Evolutionary conservation across 108 stramenopile species (phyloP), one percentile per base, ranked within the genome.

Genomic region (Skeletonema costatum): DNA sequence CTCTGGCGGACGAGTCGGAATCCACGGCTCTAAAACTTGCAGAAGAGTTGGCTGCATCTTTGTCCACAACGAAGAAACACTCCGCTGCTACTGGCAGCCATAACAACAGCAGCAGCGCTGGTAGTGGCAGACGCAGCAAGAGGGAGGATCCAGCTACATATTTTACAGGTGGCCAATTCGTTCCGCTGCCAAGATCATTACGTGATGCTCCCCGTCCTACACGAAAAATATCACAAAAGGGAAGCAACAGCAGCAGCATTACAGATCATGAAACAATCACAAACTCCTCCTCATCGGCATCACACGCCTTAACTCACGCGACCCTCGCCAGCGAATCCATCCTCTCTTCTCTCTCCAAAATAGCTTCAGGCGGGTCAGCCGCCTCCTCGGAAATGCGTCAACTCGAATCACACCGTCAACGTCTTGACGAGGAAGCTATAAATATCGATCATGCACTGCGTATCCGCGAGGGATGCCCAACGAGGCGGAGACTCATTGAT

Each of bases 281-380:
- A 76, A 67, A 70, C 82, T 25, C 86, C 84, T 33, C 76, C 64
- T 32, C 56, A 71, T 32, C 56, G 66, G 77, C 77, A 33, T 39
- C 46, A 32, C 87, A 87, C 69, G 86, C 86, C 29, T 71, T 92
- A 16, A 69, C 82, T 19, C 71, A 65, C 32, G 88, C 89, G 17
- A 75, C 77, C 21, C 82, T 90, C 10, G 89, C 90, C 69, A 64
- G 88, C 32, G 92, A 92, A 76, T 92, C 90, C 68, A 93, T 95
- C 76, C 73, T 89, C 25, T 60, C 88, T 59, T 90, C 89, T 12
- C 86, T 95, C 44, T 80, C 92, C 78, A 92, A 93, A 75, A 89
- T 95, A 63, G 90, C 94, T 16, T 86, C 89, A 35, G 94, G 92
- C 21, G 92, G 92, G 12, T 88, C 90, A 5, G 87, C 88, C 58